Conservation (phyloP, 441 rosid species). For the Raphanus hybrid region DNA sequence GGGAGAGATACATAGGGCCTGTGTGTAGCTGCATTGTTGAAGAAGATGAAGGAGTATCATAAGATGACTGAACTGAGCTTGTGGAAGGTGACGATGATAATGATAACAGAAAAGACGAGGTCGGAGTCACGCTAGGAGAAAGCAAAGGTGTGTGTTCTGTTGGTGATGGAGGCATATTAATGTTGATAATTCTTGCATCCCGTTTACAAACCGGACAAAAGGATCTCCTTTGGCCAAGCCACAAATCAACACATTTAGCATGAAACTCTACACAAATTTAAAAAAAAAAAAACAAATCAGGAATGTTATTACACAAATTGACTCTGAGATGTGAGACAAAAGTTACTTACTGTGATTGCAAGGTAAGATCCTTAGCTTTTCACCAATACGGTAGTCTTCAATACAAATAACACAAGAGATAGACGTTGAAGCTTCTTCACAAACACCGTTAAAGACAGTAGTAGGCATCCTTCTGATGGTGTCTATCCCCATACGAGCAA, state of each 20-base stretch:
- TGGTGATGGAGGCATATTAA: conserved; percentile 76
- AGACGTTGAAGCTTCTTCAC: conserved; percentile 86
- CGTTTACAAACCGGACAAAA: conserved; percentile 95
- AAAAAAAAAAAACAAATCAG: neutral
- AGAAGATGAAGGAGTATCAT: conserved; percentile 31
- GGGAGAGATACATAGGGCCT: conserved; percentile 27
- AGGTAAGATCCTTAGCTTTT: conserved; percentile 87
- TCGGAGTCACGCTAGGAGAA: conserved; percentile 44
- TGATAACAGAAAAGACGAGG: too few relatives aligned
- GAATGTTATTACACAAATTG: neutral
- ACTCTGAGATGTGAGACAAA: neutral
- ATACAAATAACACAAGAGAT: conserved; percentile 84
- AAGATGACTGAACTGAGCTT: conserved; percentile 30
- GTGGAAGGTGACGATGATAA: neutral
- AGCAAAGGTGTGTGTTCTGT: conserved; percentile 88
- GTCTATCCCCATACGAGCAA: conserved; percentile 76
- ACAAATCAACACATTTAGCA: conserved; percentile 32
- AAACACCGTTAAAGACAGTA: conserved; percentile 66
- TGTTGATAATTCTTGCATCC: conserved; percentile 75
- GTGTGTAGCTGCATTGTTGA: conserved; percentile 24
- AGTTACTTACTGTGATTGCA: conserved; percentile 83
- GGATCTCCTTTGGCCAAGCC: conserved; percentile 44
- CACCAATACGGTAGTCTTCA: conserved; percentile 84
- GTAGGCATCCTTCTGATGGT: conserved; percentile 79
- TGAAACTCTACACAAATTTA: conserved; percentile 38